These are phyloP conservation scores for Phyllostachys edulis DNA, from an alignment of 176 grass and related monocot species.

Conservation along the genomic window DNA sequence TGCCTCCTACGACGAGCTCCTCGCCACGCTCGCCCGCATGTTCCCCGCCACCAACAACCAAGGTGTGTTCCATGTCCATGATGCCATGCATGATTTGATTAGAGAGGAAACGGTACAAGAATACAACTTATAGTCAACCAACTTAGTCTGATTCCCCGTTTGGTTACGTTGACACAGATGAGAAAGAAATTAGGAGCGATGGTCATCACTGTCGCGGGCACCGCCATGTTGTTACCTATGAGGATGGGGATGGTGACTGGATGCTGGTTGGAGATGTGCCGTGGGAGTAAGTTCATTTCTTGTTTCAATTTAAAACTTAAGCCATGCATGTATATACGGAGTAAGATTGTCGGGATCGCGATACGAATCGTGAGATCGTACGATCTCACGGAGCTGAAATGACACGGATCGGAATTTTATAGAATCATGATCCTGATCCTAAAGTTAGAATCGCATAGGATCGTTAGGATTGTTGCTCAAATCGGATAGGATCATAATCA, in stretches of 20 bases:
- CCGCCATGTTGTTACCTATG: conserved; percentile 55
- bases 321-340: too few relatives aligned
- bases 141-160: not conserved
- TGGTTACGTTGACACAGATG: not conserved
- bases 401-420: too few relatives aligned
- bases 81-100: not conserved
- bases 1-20: conserved; percentile 65
- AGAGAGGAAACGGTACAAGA: not conserved
- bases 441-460: too few relatives aligned
- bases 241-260: conserved; percentile 91
- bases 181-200: not conserved
- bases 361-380: too few relatives aligned
- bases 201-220: not conserved
- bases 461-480: too few relatives aligned
- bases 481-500: too few relatives aligned
- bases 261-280: conserved; percentile 92
- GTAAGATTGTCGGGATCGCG: too few relatives aligned
- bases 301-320: not conserved
- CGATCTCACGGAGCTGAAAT: too few relatives aligned
- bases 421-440: too few relatives aligned
- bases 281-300: conserved; percentile 74
- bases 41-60: conserved; percentile 50
- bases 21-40: conserved; percentile 62
- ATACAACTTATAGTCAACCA: not conserved
- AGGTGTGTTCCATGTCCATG: not conserved